Percentiles rank a stretch among this genome's conserved stretches.
phyloP scores from a whole-genome alignment of 2,329 filamentous ascomycete genomes.

The Knoxdaviesia proteae region DNA sequence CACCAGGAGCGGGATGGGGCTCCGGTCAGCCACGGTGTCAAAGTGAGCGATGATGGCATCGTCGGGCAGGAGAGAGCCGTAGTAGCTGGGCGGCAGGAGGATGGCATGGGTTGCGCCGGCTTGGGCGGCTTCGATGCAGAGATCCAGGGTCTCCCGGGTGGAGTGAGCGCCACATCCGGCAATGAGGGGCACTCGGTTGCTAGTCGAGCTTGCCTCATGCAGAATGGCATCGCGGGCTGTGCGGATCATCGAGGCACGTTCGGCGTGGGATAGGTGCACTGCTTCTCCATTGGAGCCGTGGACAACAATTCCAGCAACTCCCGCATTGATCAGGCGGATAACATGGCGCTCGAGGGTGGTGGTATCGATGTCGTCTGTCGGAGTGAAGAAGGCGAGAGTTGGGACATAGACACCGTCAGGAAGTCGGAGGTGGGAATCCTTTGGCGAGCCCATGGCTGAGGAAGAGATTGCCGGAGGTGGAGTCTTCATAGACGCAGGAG shows the following conservation, averaged over 20 bases:
- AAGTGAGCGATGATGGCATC: slow-evolving; percentile 33
- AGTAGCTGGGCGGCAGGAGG: slow-evolving; percentile 59
- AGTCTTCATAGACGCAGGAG: too few relatives aligned
- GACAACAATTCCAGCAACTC: slow-evolving; percentile 53
- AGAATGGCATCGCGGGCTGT: slow-evolving; percentile 52
- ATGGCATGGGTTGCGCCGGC: slow-evolving; percentile 58
- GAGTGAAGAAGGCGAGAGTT: slow-evolving; percentile 54
- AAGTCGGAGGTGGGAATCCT: slow-evolving; percentile 14
- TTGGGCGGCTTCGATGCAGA: slow-evolving; percentile 46
- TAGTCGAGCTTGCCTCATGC: slow-evolving; percentile 31
- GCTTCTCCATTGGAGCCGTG: slow-evolving; percentile 73
- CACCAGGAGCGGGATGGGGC: slow-evolving; percentile 37
- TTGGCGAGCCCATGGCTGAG: too few relatives aligned
- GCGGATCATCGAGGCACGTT: slow-evolving; percentile 46
- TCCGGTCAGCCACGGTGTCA: slow-evolving; percentile 31
- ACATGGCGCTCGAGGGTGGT: slow-evolving; percentile 37
- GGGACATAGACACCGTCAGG: slow-evolving; percentile 47
- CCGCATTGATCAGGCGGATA: slow-evolving; percentile 50
- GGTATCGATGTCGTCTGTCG: slow-evolving; percentile 26
- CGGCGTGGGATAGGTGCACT: slow-evolving; percentile 51
- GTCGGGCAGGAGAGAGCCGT: slow-evolving; percentile 42
- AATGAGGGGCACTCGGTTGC: slow-evolving; percentile 40
- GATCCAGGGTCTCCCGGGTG: slow-evolving; percentile 48
- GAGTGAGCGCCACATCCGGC: slow-evolving; percentile 58
- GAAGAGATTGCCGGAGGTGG: too few relatives aligned